Base-by-base conservation (phyloP, 164 flowering plant species). In the Paratinospora sagittata region DNA sequence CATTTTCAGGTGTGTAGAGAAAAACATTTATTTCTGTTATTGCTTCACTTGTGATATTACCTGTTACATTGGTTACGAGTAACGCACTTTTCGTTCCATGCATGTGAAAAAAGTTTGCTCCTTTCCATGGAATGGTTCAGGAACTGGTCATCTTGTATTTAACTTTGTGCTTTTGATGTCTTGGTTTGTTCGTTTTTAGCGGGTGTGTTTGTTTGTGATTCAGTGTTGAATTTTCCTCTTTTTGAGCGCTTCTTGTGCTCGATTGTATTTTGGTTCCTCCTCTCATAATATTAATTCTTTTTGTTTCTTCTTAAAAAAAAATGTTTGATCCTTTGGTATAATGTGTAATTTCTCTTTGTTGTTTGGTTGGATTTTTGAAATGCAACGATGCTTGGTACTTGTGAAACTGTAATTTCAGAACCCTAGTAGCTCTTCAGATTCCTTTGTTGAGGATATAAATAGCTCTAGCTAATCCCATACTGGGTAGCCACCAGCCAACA, bases 1-100 rank as follows among this genome's bases (percentile, higher is more conserved):
- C 39, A 89, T 95, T 61, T 78, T 79, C 52, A 87, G 96, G 96
- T 84, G 71, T 60, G 27, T 30, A 45, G 9, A 55, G 52, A 9
- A 23, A 67, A 33, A 17, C 7, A 14, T n/a, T 52, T 70, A 23
- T 68, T 33, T 26, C 3, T 11, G 55, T 47, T 27, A 12, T 73
- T 65, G 21, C 10, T 34, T 24, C 14, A 3, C 4, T 36, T 8
- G 39, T 36, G 8, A 58, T 23, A 2, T 67, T n/a, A 52, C 34
- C 27, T 60, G 12, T 47, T n/a, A 9, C 3, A 4, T 52, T 10
- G 58, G 21, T 52, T 6, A 19, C 6, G 58, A 16, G 19, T 52
- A 13, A 16, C 19, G 21, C 19, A 21, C 30, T 41, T 47, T 2
- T 3, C 26, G 14, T 3, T n/a, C 0, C 19, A 12, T 19, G 16